Evolutionary conservation across 345 rosid genomes (phyloP), one percentile per base, ranked within the genome.

Genomic region (Durio zibethinus): DNA sequence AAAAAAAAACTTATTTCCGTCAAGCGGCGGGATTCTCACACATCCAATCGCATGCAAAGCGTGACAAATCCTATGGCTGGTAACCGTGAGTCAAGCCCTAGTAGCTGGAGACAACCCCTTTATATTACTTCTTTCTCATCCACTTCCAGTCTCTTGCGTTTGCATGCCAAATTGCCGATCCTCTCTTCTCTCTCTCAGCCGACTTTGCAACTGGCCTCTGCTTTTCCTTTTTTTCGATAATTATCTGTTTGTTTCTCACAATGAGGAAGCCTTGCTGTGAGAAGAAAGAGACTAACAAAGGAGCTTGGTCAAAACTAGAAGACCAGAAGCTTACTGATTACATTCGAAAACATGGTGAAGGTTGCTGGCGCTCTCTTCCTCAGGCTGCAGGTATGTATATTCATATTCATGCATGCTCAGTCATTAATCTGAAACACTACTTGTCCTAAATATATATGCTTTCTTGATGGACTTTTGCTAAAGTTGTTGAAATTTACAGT

Each of bases 291-390:
- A 89, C 85, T 7, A 85, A 84, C 85, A 89, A 85, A 75, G 90
- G 92, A 31, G 89, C 92, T 10, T 89, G 90, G 92, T 84, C 90
- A 25, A 86, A 84, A 71, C 86, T 87, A 40, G 90, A 89, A 82
- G 92, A 89, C 72, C 83, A 83, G n/a, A 86, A 83, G 40, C 92
- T 89, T 27, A 64, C 81, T 38, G 75, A 60, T 70, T 77, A 85
- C 72, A 84, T 89, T 82, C 81, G 77, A 40, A 47, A 76, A 52
- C 92, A 89, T 47, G 90, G 89, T 2, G 86, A 84, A 77, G 89
- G 90, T 36, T 84, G 86, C 63, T 89, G 92, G 92, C 81, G 90
- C 61, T 89, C 89, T 60, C 89, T 89, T 54, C 92, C 89, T 27
- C 82, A 80, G 54, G 87, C 89, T 12, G 90, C 90, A 40, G 92